A percentile compares a stretch with the other conserved stretches of the same genome.
Conservation (phyloP, 1,284 basidiomycete species). For the Trichosporon sp. region DNA sequence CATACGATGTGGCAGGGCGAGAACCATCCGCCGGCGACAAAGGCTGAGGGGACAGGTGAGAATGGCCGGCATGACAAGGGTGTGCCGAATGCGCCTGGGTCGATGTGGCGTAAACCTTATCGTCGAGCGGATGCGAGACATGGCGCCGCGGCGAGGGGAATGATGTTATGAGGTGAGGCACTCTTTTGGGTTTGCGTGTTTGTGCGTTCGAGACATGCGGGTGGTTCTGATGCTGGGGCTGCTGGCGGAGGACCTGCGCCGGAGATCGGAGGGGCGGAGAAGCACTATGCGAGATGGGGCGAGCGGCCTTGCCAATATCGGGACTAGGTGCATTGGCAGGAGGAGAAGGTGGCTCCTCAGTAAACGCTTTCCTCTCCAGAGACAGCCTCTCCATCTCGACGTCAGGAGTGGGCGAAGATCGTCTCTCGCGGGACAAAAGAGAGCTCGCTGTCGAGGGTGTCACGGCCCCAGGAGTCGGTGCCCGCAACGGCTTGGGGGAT, state of each 20-base stretch:
- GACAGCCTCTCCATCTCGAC: slow-evolving; percentile 10
- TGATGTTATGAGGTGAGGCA: slow-evolving; percentile 1
- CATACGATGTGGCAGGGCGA: not conserved
- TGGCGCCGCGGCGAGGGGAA: not conserved
- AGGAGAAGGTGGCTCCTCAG: not conserved
- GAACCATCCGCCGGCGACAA: not conserved
- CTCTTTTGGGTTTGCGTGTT: not conserved
- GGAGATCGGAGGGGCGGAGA: slow-evolving; percentile 2
- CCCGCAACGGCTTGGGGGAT: not conserved
- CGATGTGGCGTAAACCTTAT: slow-evolving; percentile 11
- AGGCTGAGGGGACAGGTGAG: not conserved
- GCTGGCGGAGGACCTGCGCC: not conserved
- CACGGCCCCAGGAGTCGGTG: not conserved
- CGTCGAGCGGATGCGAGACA: not conserved
- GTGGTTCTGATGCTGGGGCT: not conserved
- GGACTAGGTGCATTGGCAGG: not conserved
- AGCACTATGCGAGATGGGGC: slow-evolving; percentile 3
- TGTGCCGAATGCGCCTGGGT: not conserved
- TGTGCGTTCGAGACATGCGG: not conserved
- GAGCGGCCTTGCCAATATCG: not conserved
- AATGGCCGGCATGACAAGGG: not conserved
- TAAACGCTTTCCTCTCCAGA: slow-evolving; percentile 2
- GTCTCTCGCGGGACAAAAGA: too few relatives aligned
- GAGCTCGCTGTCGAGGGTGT: not conserved
- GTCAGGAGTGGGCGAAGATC: not conserved